Conservation (phyloP, 768 basidiomycete species). For the Leccinum disarticulatum region DNA sequence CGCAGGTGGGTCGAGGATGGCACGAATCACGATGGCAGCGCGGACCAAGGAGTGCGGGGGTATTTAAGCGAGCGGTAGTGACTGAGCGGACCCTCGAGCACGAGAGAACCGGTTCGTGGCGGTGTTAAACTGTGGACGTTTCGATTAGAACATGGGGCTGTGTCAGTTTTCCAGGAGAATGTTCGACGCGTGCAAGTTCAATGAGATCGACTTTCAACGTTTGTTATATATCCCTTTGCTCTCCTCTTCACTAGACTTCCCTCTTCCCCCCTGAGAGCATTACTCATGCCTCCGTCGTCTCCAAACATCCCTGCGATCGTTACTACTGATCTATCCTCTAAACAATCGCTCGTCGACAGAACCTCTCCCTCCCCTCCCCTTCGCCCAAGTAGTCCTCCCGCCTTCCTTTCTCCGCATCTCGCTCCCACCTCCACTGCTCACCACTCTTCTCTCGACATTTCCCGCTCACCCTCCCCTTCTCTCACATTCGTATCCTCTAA, state of each 20-base stretch:
- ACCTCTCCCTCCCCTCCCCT: not conserved
- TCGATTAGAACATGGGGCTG: slow-evolving; percentile 25
- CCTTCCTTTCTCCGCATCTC: slow-evolving; percentile 27
- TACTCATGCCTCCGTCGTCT: slow-evolving; percentile 20
- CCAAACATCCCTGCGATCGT: slow-evolving; percentile 35
- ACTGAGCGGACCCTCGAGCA: not conserved
- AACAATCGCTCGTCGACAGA: slow-evolving; percentile 18
- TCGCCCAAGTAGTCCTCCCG: slow-evolving; percentile 2
- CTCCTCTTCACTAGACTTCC: not conserved
- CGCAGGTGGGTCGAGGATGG: not conserved
- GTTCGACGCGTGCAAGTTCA: slow-evolving; percentile 15
- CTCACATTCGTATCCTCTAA: slow-evolving; percentile 38
- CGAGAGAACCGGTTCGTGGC: slow-evolving; percentile 4
- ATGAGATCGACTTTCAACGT: not conserved
- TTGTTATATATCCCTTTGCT: slow-evolving; percentile 10
- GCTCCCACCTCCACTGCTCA: not conserved
- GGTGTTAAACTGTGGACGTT: slow-evolving; percentile 7
- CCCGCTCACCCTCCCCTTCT: slow-evolving; percentile 32
- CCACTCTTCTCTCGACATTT: slow-evolving; percentile 32
- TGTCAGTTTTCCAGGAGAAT: slow-evolving; percentile 29
- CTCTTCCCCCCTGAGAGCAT: not conserved
- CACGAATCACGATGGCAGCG: not conserved
- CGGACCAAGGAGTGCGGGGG: not conserved
- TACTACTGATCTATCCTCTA: slow-evolving; percentile 37
- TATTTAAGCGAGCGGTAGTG: slow-evolving; percentile 1